These are phyloP conservation scores for Lyophyllum decastes DNA, from an alignment of 768 basidiomycete species.

Conservation along the genomic window DNA sequence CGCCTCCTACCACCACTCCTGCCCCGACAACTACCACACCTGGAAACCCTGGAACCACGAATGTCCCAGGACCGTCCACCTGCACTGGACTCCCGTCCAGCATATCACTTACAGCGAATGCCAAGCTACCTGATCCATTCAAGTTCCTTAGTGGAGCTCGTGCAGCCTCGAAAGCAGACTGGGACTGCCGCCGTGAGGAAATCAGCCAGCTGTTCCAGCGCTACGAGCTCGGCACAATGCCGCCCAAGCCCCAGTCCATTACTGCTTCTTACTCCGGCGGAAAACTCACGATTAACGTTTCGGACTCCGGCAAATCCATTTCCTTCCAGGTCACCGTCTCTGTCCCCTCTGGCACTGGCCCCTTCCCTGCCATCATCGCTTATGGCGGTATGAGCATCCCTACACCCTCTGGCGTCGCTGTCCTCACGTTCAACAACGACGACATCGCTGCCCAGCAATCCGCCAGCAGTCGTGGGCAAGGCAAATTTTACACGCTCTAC, in stretches of 20 bases:
- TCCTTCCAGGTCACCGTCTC: slow-evolving; percentile 49
- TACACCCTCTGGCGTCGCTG: slow-evolving; percentile 37
- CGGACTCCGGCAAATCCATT: slow-evolving; percentile 47
- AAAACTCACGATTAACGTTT: slow-evolving; percentile 50
- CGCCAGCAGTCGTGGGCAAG: slow-evolving; percentile 47
- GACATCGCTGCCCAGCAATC: slow-evolving; percentile 53
- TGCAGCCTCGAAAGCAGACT: slow-evolving; percentile 46
- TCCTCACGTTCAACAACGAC: slow-evolving; percentile 55
- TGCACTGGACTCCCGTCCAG: slow-evolving; percentile 32
- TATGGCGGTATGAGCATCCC: slow-evolving; percentile 47
- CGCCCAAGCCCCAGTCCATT: slow-evolving; percentile 44
- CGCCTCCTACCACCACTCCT: too few species aligned
- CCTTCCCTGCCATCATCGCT: slow-evolving; percentile 56
- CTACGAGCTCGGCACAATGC: slow-evolving; percentile 54
- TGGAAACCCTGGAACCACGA: slow-evolving; percentile 1
- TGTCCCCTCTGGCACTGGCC: slow-evolving; percentile 43
- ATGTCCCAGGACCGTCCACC: slow-evolving; percentile 7
- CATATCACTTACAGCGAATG: slow-evolving; percentile 33
- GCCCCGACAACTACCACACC: slow-evolving; percentile 7
- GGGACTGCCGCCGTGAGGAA: slow-evolving; percentile 52
- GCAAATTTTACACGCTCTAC: slow-evolving; percentile 61
- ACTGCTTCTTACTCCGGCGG: slow-evolving; percentile 44
- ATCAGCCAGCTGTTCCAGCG: slow-evolving; percentile 49
- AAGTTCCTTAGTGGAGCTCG: slow-evolving; percentile 43
- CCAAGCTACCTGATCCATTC: slow-evolving; percentile 57